A percentile compares a stretch with the other conserved stretches of the same genome.
Conservation (phyloP, 1,284 basidiomycete genomes). For the Peniophora sp. region DNA sequence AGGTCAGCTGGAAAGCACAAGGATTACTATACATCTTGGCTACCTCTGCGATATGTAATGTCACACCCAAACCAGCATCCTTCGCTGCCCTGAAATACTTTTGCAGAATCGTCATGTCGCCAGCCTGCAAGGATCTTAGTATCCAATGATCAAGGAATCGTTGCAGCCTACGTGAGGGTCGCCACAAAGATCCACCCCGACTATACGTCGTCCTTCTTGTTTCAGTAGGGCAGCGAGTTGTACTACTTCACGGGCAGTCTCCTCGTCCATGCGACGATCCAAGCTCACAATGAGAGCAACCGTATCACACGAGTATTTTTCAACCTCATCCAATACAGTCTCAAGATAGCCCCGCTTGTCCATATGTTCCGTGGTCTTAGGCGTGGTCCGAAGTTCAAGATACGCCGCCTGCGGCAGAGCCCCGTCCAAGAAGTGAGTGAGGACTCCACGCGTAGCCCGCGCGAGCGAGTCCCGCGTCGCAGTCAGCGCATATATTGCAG, state of each 20-base stretch:
- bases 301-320: constrained; percentile 38
- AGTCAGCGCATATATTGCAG: constrained; percentile 70
- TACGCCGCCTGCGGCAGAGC: constrained; percentile 50
- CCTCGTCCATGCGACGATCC: constrained; percentile 55
- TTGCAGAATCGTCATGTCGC: constrained; percentile 47
- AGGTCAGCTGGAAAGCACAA: neutral
- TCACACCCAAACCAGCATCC: constrained; percentile 54
- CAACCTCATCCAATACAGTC: constrained; percentile 60
- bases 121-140: constrained; percentile 27
- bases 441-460: constrained; percentile 51
- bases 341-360: constrained; percentile 49
- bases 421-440: constrained; percentile 51
- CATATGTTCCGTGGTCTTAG: constrained; percentile 49
- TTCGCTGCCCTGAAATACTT: constrained; percentile 48
- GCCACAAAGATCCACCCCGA: constrained; percentile 78
- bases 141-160: neutral
- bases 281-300: constrained; percentile 66
- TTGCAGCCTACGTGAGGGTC: constrained; percentile 41
- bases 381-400: constrained; percentile 70
- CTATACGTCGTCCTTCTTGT: constrained; percentile 50
- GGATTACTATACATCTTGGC: neutral
- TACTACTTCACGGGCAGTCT: constrained; percentile 47
- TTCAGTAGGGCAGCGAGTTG: constrained; percentile 49
- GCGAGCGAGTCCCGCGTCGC: constrained; percentile 45
- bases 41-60: constrained; percentile 79